Base-by-base conservation (phyloP, 768 basidiomycete species). In the Lactarius quietus region DNA sequence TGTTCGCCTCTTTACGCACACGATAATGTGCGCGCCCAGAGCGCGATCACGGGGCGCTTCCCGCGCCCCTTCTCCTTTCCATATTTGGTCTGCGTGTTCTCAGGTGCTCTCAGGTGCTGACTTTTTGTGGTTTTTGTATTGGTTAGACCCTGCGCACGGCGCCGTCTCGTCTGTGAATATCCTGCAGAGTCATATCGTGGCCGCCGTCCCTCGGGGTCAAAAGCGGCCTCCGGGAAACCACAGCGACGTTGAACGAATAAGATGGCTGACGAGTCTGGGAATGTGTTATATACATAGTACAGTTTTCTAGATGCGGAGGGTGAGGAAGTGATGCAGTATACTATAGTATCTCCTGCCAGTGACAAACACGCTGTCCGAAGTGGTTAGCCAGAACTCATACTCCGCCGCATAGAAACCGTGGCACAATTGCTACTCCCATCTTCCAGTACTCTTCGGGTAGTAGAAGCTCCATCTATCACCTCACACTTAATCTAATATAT, bases 161-260 rank as follows among this genome's bases (percentile, higher is more conserved):
- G 67, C 4, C 54, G 56, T 39, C 64, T 66, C 14, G 60, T 57
- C 1, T 68, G 67, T 56, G 67, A 68, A n/a, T 68, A 66, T 54
- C 67, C 67, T 29, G 59, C 53, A 31, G 60, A 68, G 18, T 68
- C 67, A 0, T 65, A 52, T 8, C 67, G 67, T 26, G 67, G 67
- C 26, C 65, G 65, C 61, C 65, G 65, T 28, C 15, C 65, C 12
- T 15, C 64, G 33, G 64, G 59, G 6, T 10, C 64, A 28, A 65
- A 65, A 28, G 6, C 23, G n/a, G 31, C 54, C 7, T 56, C 60
- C 26, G 64, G 38, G 31, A 61, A 17, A 28, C 8, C 59, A n/a
- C 54, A 65, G 20, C 43, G 48, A 1, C 55, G 64, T 23, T 52
- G 56, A 61, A 17, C 6, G 36, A 12, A 38, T 4, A 7, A 15